These are phyloP conservation scores for Kappamyces sp. DNA, from an alignment of 192 early-diverging fungal species.

Conservation along the genomic window DNA sequence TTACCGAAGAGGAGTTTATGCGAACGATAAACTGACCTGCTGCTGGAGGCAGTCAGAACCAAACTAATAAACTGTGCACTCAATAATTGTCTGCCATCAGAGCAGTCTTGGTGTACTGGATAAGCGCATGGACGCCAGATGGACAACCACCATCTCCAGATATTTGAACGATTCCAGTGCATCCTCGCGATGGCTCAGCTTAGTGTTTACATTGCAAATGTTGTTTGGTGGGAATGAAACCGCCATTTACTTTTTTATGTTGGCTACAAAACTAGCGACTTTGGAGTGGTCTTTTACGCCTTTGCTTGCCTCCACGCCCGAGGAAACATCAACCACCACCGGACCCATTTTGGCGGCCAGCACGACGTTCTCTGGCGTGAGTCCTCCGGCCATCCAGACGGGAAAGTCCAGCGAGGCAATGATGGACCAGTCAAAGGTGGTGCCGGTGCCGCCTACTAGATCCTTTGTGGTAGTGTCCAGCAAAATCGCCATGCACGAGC, in stretches of 20 bases:
- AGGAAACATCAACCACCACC: conserved; percentile 89
- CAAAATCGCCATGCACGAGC: conserved; percentile 21
- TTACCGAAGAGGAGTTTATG: conserved; percentile 49
- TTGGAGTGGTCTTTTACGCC: conserved; percentile 73
- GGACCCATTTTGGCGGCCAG: conserved; percentile 64
- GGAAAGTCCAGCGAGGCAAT: conserved; percentile 59
- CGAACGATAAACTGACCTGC: conserved; percentile 24
- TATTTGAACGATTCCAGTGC: no score
- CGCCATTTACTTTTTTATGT: no score
- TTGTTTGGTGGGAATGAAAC: no score
- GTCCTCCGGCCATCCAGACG: conserved; percentile 83
- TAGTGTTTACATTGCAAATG: no score
- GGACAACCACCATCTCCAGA: no score
- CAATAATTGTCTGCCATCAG: no score
- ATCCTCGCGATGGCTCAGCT: no score
- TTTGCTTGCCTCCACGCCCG: conserved; percentile 69
- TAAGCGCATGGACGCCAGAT: no score
- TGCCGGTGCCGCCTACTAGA: conserved; percentile 69
- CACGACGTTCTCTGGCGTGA: conserved; percentile 76
- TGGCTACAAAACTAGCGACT: conserved; percentile 63
- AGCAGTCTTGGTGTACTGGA: no score
- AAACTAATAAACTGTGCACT: no score
- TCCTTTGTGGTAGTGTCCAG: conserved; percentile 61
- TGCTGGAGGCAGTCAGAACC: no score
- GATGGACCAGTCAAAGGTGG: conserved; percentile 81